A percentile compares a stretch with the other conserved stretches of the same genome.
phyloP scores from a whole-genome alignment of 192 early-diverging fungal genomes.

The Phlyctochytrium planicorne region DNA sequence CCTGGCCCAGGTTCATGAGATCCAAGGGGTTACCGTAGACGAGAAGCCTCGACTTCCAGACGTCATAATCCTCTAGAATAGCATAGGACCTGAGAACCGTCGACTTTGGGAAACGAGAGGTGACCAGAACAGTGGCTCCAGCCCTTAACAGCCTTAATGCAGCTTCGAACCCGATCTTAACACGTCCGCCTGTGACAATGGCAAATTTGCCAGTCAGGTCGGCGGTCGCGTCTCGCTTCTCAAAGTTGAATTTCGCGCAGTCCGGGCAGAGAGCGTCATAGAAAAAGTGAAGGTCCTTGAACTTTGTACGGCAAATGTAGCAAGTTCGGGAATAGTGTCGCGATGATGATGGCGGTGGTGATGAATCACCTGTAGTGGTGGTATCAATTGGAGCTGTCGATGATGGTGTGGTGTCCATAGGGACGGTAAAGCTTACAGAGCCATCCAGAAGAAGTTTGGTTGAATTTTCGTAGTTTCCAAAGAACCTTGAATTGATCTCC shows the following conservation, averaged over 20 bases:
- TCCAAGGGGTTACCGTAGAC: slow-evolving; percentile 58
- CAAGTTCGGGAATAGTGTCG: slow-evolving; percentile 44
- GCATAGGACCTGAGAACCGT: slow-evolving; percentile 46
- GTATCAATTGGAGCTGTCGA: too few species aligned
- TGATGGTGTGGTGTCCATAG: too few species aligned
- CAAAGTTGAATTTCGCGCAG: slow-evolving; percentile 55
- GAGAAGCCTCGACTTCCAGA: slow-evolving; percentile 36
- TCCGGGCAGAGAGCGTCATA: slow-evolving; percentile 52
- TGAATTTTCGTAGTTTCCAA: too few species aligned
- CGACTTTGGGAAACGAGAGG: slow-evolving; percentile 55
- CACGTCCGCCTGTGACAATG: slow-evolving; percentile 53
- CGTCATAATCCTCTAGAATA: slow-evolving; percentile 38
- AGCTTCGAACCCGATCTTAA: slow-evolving; percentile 58
- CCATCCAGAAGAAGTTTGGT: too few species aligned
- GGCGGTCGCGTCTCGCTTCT: slow-evolving; percentile 41
- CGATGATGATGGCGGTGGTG: slow-evolving; percentile 16
- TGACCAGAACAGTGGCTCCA: slow-evolving; percentile 53
- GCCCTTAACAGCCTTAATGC: slow-evolving; percentile 51
- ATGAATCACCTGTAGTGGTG: too few species aligned
- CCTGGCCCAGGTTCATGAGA: slow-evolving; percentile 50
- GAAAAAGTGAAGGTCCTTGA: slow-evolving; percentile 46
- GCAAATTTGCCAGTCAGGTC: slow-evolving; percentile 51
- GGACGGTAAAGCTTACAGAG: too few species aligned
- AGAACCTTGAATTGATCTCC: too few species aligned
- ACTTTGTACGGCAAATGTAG: slow-evolving; percentile 44